Conservation (phyloP, 176 grass and related monocot species). For the Pharus latifolius region DNA sequence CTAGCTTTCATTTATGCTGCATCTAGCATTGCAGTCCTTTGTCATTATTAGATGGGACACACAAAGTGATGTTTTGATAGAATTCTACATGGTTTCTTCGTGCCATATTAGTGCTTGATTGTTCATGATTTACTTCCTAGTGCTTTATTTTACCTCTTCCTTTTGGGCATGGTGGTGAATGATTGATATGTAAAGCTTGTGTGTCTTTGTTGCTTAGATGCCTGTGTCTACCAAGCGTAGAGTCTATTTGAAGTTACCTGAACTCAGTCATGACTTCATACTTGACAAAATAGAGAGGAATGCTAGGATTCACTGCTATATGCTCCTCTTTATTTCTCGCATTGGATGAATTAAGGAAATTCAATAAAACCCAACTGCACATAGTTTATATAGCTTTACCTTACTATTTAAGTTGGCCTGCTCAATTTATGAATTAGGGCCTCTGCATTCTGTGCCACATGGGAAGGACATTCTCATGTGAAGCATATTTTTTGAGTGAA, state of each 20-base stretch:
- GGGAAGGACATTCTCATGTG: background rate
- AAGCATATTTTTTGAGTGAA: too few relatives aligned
- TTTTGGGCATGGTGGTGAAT: background rate
- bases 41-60: background rate
- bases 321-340: background rate
- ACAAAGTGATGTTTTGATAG: background rate
- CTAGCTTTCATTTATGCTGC: background rate
- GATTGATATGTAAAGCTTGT: background rate
- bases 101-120: background rate
- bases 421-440: background rate
- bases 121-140: background rate
- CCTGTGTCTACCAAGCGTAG: background rate
- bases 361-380: background rate
- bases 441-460: background rate
- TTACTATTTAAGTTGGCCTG: background rate
- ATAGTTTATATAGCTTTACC: background rate
- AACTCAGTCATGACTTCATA: background rate
- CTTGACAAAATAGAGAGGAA: background rate
- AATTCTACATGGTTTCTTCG: conserved; percentile 5
- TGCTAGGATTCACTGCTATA: background rate
- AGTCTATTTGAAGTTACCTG: background rate
- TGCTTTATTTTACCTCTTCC: background rate
- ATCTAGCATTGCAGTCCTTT: conserved; percentile 5
- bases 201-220: background rate
- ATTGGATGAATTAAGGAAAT: background rate